These are phyloP conservation scores for Entomortierella lignicola DNA, from an alignment of 192 early-diverging fungal genomes.

Conservation along the genomic window DNA sequence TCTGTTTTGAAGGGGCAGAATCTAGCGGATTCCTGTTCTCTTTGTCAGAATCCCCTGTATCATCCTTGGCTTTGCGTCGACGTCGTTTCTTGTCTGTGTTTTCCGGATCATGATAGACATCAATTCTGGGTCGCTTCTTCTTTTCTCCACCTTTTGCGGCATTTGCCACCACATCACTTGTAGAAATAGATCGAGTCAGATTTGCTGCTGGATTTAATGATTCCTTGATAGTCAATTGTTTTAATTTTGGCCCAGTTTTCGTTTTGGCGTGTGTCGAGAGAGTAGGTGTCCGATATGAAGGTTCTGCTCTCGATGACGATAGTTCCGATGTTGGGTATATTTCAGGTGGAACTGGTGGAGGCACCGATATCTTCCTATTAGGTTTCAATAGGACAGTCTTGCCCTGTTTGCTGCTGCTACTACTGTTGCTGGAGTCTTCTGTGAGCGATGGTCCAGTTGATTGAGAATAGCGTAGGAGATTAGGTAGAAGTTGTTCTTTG, in stretches of 20 bases:
- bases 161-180: background rate
- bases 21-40: constrained; percentile 22
- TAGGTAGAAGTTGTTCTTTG: constrained; percentile 18
- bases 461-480: constrained; percentile 27
- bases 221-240: background rate
- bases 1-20: background rate
- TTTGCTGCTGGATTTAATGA: background rate
- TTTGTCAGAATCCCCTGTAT: constrained; percentile 21
- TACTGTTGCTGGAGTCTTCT: background rate
- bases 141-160: background rate
- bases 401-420: background rate
- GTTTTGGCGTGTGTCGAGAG: background rate
- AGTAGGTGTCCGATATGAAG: background rate
- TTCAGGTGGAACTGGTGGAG: background rate
- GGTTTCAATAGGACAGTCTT: background rate
- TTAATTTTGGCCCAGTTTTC: background rate
- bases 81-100: constrained; percentile 12
- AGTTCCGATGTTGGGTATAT: background rate
- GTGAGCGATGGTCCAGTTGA: background rate
- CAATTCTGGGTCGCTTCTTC: constrained; percentile 22
- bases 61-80: background rate
- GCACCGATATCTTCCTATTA: background rate
- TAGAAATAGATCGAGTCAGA: background rate
- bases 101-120: constrained; percentile 21
- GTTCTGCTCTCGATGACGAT: background rate